phyloP scores from a whole-genome alignment of 805 yeast genomes.

The Wickerhamomyces chambardii region DNA sequence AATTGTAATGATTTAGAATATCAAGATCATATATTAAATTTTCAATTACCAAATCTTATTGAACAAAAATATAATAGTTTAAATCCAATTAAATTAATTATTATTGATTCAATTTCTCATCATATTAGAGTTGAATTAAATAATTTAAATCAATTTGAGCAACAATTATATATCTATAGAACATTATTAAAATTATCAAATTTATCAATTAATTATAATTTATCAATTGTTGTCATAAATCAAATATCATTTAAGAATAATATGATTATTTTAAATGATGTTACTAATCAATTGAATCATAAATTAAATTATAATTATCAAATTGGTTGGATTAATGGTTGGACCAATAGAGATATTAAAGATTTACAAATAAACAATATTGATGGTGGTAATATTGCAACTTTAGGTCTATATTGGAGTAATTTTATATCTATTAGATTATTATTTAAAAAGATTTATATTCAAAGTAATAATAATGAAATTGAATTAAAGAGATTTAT shows the following conservation, averaged over 20 bases:
- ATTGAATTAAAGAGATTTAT: conserved; percentile 22
- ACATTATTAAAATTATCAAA: conserved; percentile 38
- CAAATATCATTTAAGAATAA: conserved; percentile 66
- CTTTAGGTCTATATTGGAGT: conserved; percentile 48
- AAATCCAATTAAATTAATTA: conserved; percentile 48
- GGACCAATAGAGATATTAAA: conserved; percentile 41
- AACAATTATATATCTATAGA: conserved; percentile 32
- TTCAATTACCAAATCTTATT: conserved; percentile 58
- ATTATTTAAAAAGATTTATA: conserved; percentile 30
- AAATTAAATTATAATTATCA: conserved; percentile 49
- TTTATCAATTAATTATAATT: conserved; percentile 34
- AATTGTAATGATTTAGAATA: conserved; percentile 61
- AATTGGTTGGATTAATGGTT: conserved; percentile 65
- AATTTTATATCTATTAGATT: conserved; percentile 41
- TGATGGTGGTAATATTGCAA: conserved; percentile 30
- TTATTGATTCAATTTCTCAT: conserved; percentile 80
- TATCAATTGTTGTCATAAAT: conserved; percentile 67
- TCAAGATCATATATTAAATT: conserved; percentile 63
- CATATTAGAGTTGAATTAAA: conserved; percentile 60
- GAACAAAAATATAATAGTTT: conserved; percentile 22
- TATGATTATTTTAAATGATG: conserved; percentile 7
- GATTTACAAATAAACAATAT: conserved; percentile 16
- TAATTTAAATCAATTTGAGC: conserved; percentile 21
- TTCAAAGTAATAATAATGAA: conserved; percentile 18
- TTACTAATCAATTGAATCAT: not conserved